Evolutionary conservation across 768 basidiomycete genomes (phyloP).

Genomic region (Podaxis pistillaris): DNA sequence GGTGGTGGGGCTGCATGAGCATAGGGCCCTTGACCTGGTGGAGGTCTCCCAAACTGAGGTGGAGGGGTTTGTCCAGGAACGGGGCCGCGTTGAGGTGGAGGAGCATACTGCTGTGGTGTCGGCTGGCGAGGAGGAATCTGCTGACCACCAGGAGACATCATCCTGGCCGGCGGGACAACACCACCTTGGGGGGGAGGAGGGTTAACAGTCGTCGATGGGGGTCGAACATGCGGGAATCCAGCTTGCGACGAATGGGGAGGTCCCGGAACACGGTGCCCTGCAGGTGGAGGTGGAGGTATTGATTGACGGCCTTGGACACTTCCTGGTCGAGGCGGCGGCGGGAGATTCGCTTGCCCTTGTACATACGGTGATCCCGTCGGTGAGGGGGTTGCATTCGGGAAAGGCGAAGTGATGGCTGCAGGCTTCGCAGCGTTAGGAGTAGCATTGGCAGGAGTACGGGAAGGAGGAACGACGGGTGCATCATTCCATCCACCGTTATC

Average conservation of each 20-base stretch:
- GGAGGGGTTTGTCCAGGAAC: conserved; percentile 43
- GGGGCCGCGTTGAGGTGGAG: conserved; percentile 41
- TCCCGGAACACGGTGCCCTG: conserved; percentile 30
- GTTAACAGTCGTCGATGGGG: conserved; percentile 22
- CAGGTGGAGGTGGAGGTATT: conserved; percentile 35
- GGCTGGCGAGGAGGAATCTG: conserved; percentile 34
- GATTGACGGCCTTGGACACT: conserved; percentile 53
- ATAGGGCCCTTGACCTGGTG: conserved; percentile 31
- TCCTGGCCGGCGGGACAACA: conserved; percentile 33
- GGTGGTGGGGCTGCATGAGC: conserved; percentile 42
- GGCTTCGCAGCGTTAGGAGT: conserved; percentile 52
- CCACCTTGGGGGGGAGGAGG: conserved; percentile 9
- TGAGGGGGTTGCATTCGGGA: conserved; percentile 64
- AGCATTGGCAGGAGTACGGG: conserved; percentile 52
- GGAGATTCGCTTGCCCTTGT: conserved; percentile 46
- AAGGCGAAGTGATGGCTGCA: conserved; percentile 80
- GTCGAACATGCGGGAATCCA: conserved; percentile 26
- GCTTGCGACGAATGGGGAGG: conserved; percentile 22
- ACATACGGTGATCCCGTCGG: conserved; percentile 46
- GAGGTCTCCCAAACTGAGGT: conserved; percentile 19
- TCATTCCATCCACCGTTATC: conserved; percentile 93
- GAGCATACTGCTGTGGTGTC: conserved; percentile 49
- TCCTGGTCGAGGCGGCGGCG: conserved; percentile 65
- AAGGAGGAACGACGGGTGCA: conserved; percentile 54
- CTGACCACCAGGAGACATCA: conserved; percentile 36